Base-by-base conservation (phyloP, 768 basidiomycete genomes). In the Kondoa malvinella region DNA sequence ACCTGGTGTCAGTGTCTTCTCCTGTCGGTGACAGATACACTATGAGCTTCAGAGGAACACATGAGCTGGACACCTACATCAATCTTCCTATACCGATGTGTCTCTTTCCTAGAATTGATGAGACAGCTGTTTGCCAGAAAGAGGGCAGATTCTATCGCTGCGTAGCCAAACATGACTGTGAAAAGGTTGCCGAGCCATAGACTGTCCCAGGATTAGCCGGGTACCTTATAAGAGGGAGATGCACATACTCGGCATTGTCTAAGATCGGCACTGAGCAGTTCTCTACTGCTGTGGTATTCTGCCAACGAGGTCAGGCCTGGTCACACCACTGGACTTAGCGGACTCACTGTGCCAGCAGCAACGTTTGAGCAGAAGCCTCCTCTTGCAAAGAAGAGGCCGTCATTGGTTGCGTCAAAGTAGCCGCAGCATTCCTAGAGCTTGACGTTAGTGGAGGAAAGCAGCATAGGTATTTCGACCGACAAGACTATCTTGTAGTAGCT, bases 81-180 rank as follows among this genome's bases (percentile, higher is more conserved):
- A 16, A 70, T 66, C 57, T 31, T 57, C 25, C 68, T 25, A 26
- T 66, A 68, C 2, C 72, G 63, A n/a, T 68, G 63, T 60, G 67
- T 65, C 57, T 72, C 72, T 4, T 65, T 29, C 14, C 66, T 59
- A n/a, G n/a, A 32, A 26, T 67, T 68, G 59, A 71, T 67, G 33
- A 73, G 63, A 64, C 69, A 66, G 57, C 31, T 25, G 4, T 70
- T 70, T 15, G 57, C 60, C 8, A 73, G 59, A 67, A 73, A 73
- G 17, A 71, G 65, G 26, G 58, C 21, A 14, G 60, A 31, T 34
- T 73, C 57, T 40, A 73, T 33, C 26, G 59, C 61, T 30, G 68
- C 67, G 34, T 71, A 65, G 31, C 70, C 70, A 33, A 68, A 71
- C 31, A 72, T 66, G n/a, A 67, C 66, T 2, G 64, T 67, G 67